Evolutionary conservation across 352 stramenopile genomes (phyloP), one percentile per base, ranked within the genome.

Genomic region (Globisporangium orthogonon): DNA sequence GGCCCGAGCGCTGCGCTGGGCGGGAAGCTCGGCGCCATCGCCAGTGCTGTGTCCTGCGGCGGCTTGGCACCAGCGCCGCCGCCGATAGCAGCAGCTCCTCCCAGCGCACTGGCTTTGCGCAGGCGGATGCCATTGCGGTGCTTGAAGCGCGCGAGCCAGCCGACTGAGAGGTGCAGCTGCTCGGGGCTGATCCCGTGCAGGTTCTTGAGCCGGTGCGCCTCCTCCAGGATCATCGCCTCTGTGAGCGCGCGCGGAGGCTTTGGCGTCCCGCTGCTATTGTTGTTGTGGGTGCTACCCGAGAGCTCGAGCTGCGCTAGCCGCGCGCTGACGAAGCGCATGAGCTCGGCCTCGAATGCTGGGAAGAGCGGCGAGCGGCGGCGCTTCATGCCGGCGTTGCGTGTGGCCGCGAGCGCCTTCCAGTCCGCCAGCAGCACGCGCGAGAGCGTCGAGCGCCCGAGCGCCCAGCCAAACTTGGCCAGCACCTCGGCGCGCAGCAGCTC

Each of bases 361-460:
- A 90, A 90, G 14, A 88, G 63, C 35, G 80, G 80, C n/a, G 75
- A 73, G 53, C 80, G 68, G 37, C 82, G 77, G 58, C 80, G 76
- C 74, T 87, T 87, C 80, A 88, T 90, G 68, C 82, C 74, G 9
- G 74, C 70, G 51, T 90, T 90, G n/a, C 73, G 71, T 11, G 13
- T 75, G 70, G 17, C 60, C 64, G 17, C 78, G 63, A 88, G 63
- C 50, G 69, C 58, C 48, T 74, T 68, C 79, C 79, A 90, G 60
- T 90, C 74, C 63, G 86, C 71, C 23, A 69, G 67, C 53, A 90
- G 68, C 61, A 90, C 86, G 64, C 87, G 88, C 30, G 80, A 90
- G 29, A 90, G 68, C 54, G 80, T 90, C 43, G 80, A 90, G 49
- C 80, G 80, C 4, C 80, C 80, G 29, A 83, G 73, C 9, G 71